Conservation (phyloP, 441 rosid species). For the Erysimum cheiri region DNA sequence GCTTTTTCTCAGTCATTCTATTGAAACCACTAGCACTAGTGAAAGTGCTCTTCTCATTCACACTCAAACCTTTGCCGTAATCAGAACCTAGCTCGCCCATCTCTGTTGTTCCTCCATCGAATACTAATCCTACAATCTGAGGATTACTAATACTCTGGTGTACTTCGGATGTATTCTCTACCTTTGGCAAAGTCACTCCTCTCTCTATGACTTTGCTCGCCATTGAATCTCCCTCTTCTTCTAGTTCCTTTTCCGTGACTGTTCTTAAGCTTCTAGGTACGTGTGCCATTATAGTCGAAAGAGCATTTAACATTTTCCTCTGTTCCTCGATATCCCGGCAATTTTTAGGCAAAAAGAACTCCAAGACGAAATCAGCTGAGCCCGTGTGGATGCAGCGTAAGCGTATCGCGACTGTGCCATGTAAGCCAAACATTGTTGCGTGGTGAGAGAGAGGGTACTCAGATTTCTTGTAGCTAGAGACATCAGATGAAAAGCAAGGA, state of each 20-base stretch:
- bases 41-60: slow-evolving; percentile 54
- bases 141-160: slow-evolving; percentile 43
- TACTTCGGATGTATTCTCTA: slow-evolving; percentile 39
- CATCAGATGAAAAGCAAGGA: slow-evolving; percentile 83
- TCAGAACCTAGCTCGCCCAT: slow-evolving; percentile 47
- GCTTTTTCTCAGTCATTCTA: slow-evolving; percentile 59
- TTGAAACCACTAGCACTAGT: slow-evolving; percentile 43
- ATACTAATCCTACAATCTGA: slow-evolving; percentile 38
- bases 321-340: slow-evolving; percentile 67
- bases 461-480: slow-evolving; percentile 63
- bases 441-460: slow-evolving; percentile 93
- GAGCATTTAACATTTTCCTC: slow-evolving; percentile 69
- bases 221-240: no score
- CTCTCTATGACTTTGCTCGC: no score
- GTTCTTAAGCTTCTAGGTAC: slow-evolving; percentile 73
- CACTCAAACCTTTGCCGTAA: slow-evolving; percentile 49
- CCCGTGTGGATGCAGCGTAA: slow-evolving; percentile 73
- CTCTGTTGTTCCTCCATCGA: slow-evolving; percentile 37
- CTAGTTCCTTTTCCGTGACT: slow-evolving; percentile 72
- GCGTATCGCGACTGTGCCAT: slow-evolving; percentile 87
- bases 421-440: slow-evolving; percentile 78
- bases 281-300: slow-evolving; percentile 69
- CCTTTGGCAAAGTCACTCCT: no score
- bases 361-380: slow-evolving; percentile 77
- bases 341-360: slow-evolving; percentile 81